Evolutionary conservation across 108 stramenopile genomes (phyloP).

Genomic region (Cyclotella kingstonii): DNA sequence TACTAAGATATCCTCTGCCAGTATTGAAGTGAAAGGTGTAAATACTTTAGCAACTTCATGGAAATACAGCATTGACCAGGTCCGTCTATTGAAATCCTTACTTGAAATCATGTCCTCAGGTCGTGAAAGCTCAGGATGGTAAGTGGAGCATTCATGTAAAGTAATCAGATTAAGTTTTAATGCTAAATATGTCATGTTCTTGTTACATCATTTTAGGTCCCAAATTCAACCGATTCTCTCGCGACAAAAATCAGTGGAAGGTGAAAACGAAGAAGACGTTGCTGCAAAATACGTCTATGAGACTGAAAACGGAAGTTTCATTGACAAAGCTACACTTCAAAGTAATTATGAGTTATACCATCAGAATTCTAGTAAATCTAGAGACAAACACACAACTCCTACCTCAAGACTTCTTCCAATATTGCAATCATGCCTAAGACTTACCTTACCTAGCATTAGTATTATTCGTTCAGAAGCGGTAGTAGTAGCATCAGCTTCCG

Average conservation of each 20-base stretch:
- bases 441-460: slow-evolving; percentile 54
- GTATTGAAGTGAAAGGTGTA: slow-evolving; percentile 8
- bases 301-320: too few relatives aligned
- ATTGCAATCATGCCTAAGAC: slow-evolving; percentile 73
- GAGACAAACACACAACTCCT: background rate
- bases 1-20: slow-evolving; percentile 1
- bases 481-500: slow-evolving; percentile 29
- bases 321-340: slow-evolving; percentile 12
- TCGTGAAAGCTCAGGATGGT: slow-evolving; percentile 82
- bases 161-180: background rate
- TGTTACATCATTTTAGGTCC: background rate
- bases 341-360: slow-evolving; percentile 32
- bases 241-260: too few relatives aligned
- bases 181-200: background rate
- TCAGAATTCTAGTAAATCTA: slow-evolving; percentile 7
- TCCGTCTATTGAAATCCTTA: slow-evolving; percentile 59
- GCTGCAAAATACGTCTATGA: too few relatives aligned
- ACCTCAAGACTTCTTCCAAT: slow-evolving; percentile 79
- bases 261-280: too few relatives aligned
- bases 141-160: slow-evolving; percentile 9
- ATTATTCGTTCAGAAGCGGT: slow-evolving; percentile 46
- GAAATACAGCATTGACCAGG: slow-evolving; percentile 66
- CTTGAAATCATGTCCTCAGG: slow-evolving; percentile 70
- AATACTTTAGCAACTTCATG: background rate
- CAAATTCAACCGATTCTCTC: too few relatives aligned